Conservation (phyloP, 257 asterid species). For the Datura wrightii region DNA sequence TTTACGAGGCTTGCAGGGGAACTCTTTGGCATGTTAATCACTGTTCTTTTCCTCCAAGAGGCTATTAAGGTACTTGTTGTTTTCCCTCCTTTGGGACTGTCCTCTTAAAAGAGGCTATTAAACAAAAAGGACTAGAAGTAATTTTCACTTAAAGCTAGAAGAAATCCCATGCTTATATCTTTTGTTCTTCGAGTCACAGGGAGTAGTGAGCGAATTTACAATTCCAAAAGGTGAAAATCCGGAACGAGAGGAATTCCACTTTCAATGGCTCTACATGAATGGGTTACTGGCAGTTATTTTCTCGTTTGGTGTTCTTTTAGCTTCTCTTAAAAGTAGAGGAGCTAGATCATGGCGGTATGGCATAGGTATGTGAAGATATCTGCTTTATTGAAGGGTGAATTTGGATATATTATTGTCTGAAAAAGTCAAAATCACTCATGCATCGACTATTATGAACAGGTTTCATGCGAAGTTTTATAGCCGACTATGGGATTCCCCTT, state of each 20-base stretch:
- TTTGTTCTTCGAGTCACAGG: conserved; percentile 53
- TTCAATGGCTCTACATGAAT: conserved; percentile 82
- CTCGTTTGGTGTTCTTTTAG: conserved; percentile 71
- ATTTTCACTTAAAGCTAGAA: not conserved
- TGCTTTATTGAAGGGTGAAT: not conserved
- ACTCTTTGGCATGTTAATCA: conserved; percentile 89
- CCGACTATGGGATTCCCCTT: conserved; percentile 94
- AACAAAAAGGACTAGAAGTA: not conserved
- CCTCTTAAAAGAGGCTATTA: conserved; percentile 7
- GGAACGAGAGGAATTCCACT: conserved; percentile 57
- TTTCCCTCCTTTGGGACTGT: not conserved
- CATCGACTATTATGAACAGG: conserved; percentile 47
- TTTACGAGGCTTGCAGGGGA: conserved; percentile 95
- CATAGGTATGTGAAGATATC: conserved; percentile 54
- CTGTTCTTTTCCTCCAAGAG: conserved; percentile 84
- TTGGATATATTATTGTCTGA: not conserved
- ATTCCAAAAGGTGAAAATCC: conserved; percentile 68
- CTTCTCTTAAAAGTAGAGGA: conserved; percentile 72
- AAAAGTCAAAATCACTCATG: not conserved
- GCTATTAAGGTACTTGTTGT: conserved; percentile 72
- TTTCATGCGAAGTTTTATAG: conserved; percentile 72
- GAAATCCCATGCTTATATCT: not conserved
- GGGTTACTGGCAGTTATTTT: conserved; percentile 84
- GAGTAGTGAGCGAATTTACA: conserved; percentile 76
- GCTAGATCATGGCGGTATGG: conserved; percentile 98